Conservation (phyloP, 306 rosid species). For the Alnus rubra region DNA sequence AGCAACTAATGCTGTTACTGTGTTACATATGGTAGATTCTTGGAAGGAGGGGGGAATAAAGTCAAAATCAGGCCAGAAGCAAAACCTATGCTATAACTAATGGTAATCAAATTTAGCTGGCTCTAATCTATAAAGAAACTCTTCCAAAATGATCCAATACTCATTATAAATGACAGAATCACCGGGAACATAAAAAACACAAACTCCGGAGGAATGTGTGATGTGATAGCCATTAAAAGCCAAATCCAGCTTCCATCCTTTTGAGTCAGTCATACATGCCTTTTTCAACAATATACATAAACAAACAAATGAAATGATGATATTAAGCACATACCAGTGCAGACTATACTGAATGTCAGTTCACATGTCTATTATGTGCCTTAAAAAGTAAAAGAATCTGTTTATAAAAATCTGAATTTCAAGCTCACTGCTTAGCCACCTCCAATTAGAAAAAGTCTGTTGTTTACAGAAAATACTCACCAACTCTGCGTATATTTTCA, state of each 20-base stretch:
- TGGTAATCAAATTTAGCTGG: not conserved
- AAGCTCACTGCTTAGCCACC: not conserved
- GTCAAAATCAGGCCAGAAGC: not conserved
- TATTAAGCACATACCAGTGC: not conserved
- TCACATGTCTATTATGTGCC: not conserved
- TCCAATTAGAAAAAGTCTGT: slow-evolving; percentile 17
- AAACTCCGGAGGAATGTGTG: not conserved
- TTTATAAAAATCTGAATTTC: not conserved
- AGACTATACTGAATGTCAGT: not conserved
- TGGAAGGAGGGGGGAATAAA: not conserved
- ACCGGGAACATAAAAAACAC: not conserved
- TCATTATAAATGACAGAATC: not conserved
- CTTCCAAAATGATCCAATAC: not conserved
- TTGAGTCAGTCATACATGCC: not conserved
- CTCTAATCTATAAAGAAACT: too few relatives aligned
- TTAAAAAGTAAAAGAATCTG: not conserved
- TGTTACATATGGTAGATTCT: not conserved
- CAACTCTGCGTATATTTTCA: slow-evolving; percentile 88
- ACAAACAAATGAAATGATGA: not conserved
- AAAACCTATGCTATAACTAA: not conserved
- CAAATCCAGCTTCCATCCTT: not conserved
- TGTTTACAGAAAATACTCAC: slow-evolving; percentile 37
- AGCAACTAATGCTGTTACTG: not conserved
- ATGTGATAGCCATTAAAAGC: not conserved
- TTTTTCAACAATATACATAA: not conserved